phyloP scores from a whole-genome alignment of 768 basidiomycete species.

The Auriculariales sp. region DNA sequence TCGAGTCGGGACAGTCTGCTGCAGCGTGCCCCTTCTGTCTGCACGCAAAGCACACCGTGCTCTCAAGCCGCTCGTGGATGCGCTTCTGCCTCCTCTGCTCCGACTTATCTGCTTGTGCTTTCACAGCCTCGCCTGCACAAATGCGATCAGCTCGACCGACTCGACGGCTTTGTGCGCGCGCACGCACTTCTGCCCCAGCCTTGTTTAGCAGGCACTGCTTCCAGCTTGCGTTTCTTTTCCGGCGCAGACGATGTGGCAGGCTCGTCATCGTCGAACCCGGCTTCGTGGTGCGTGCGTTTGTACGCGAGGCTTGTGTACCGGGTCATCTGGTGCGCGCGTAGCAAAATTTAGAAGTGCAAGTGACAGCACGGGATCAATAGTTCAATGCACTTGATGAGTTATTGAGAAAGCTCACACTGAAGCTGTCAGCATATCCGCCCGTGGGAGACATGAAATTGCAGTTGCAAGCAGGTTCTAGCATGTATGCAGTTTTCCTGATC shows the following conservation, averaged over 20 bases:
- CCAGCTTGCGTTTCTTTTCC: conserved; percentile 41
- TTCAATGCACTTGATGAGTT: too few relatives aligned
- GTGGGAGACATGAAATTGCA: too few relatives aligned
- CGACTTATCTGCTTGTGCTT: conserved; percentile 15
- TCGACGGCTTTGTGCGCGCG: too few relatives aligned
- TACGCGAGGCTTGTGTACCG: conserved; percentile 60
- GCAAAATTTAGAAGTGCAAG: too few relatives aligned
- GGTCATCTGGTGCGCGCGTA: too few relatives aligned
- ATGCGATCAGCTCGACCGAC: too few relatives aligned
- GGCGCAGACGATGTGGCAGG: conserved; percentile 1
- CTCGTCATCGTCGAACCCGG: conserved; percentile 28
- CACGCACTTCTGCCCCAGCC: conserved; percentile 8
- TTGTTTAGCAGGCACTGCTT: conserved; percentile 11
- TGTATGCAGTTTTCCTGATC: too few relatives aligned
- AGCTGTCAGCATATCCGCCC: too few relatives aligned
- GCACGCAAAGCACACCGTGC: conserved; percentile 77
- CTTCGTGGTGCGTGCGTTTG: conserved; percentile 58
- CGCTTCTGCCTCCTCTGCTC: conserved; percentile 57
- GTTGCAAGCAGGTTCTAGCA: too few relatives aligned
- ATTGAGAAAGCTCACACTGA: too few relatives aligned
- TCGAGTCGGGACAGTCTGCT: conserved; percentile 53
- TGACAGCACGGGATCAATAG: too few relatives aligned
- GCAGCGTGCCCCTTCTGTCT: conserved; percentile 73
- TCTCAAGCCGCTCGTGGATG: conserved; percentile 35
- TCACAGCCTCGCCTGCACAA: conserved; percentile 15